These are phyloP conservation scores for Aspergillus carlsbadensis DNA, from an alignment of 495 filamentous ascomycete species.

Conservation along the genomic window DNA sequence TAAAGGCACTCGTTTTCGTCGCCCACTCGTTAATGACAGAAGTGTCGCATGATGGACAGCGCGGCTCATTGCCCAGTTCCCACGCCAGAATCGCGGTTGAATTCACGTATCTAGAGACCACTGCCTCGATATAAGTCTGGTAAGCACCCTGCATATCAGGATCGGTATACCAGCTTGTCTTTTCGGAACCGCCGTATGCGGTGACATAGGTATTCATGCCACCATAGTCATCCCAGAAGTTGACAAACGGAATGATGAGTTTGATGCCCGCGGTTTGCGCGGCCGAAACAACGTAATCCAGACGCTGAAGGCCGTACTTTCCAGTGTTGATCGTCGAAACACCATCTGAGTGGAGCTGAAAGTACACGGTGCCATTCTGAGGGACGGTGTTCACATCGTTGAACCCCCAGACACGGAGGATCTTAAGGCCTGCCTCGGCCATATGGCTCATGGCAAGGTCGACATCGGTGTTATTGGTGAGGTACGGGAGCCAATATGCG, in stretches of 20 bases:
- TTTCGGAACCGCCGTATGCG: slow-evolving; percentile 53
- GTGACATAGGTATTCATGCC: slow-evolving; percentile 54
- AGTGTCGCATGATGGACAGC: slow-evolving; percentile 59
- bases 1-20: slow-evolving; percentile 55
- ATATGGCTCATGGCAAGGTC: neutral
- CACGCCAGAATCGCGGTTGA: slow-evolving; percentile 64
- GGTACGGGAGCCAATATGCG: neutral
- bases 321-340: neutral
- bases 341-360: neutral
- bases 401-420: neutral
- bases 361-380: neutral
- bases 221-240: neutral
- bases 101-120: slow-evolving; percentile 57
- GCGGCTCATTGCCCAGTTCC: slow-evolving; percentile 70
- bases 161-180: slow-evolving; percentile 57
- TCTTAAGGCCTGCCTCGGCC: neutral
- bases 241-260: neutral
- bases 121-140: slow-evolving; percentile 58
- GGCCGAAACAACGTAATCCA: neutral
- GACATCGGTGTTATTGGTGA: neutral
- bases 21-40: slow-evolving; percentile 63
- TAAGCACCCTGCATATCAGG: slow-evolving; percentile 55
- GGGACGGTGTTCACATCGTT: neutral
- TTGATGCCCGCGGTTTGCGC: neutral
- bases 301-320: neutral